A percentile compares a stretch with the other conserved stretches of the same genome.
Evolutionary conservation across 148 eudicot genomes (phyloP).

Genomic region (Persicaria maculosa): DNA sequence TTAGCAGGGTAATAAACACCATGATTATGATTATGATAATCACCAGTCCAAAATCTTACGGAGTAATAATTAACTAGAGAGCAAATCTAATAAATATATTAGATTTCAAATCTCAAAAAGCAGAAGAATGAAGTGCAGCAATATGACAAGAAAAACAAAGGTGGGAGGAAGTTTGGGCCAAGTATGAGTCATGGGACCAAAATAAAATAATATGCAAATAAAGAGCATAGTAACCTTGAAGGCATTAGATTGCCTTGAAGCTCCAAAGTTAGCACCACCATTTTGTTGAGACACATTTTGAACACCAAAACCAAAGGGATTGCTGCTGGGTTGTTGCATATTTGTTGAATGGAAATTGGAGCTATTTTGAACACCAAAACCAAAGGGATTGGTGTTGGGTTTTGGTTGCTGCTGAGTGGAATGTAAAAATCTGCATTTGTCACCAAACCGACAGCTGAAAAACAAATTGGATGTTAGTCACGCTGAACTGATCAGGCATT

Average conservation of each 20-base stretch:
- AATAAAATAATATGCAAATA: not conserved
- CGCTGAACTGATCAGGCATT: not conserved
- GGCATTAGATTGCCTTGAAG: slow-evolving; percentile 32
- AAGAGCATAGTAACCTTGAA: slow-evolving; percentile 42
- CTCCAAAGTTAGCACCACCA: slow-evolving; percentile 34
- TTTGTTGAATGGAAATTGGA: slow-evolving; percentile 37
- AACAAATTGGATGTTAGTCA: slow-evolving; percentile 10
- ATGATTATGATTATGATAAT: slow-evolving; percentile 5
- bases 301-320: slow-evolving; percentile 87
- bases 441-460: slow-evolving; percentile 82
- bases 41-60: not conserved
- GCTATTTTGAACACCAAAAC: slow-evolving; percentile 61
- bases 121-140: not conserved
- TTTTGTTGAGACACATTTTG: slow-evolving; percentile 41
- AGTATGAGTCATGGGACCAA: not conserved
- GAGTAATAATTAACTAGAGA: not conserved
- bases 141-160: not conserved
- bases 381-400: slow-evolving; percentile 48
- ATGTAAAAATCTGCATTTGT: slow-evolving; percentile 67
- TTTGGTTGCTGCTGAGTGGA: slow-evolving; percentile 44
- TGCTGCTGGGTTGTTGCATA: slow-evolving; percentile 54
- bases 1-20: slow-evolving; percentile 1
- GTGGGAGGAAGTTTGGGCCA: not conserved
- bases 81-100: not conserved
- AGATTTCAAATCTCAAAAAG: not conserved